These are phyloP conservation scores for Aspergillus taichungensis DNA, from an alignment of 495 filamentous ascomycete species.

Conservation along the genomic window DNA sequence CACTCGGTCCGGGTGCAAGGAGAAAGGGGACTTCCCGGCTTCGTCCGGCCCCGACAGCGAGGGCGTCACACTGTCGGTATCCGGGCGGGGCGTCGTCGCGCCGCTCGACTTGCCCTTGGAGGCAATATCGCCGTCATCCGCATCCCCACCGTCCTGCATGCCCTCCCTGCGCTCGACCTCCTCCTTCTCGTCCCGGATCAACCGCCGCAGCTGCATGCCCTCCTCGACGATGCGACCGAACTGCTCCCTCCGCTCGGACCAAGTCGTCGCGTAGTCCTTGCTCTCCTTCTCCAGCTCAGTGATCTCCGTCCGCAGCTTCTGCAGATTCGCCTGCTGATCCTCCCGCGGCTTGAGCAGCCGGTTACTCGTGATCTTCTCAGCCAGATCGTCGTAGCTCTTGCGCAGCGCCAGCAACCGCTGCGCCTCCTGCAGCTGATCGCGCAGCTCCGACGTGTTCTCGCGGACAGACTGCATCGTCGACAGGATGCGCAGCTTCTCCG, in stretches of 20 bases:
- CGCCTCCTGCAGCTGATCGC: conserved; percentile 63
- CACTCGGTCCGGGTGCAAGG: conserved; percentile 29
- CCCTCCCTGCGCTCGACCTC: conserved; percentile 69
- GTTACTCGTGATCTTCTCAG: conserved; percentile 79
- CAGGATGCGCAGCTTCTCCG: conserved; percentile 68
- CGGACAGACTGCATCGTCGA: conserved; percentile 66
- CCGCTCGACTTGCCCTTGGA: conserved; percentile 44
- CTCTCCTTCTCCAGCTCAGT: conserved; percentile 77
- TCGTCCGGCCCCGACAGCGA: conserved; percentile 40
- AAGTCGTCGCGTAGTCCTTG: conserved; percentile 70
- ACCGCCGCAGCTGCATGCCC: conserved; percentile 69
- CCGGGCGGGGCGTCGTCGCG: conserved; percentile 59
- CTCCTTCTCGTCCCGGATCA: conserved; percentile 95
- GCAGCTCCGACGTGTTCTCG: conserved; percentile 63
- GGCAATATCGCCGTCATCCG: conserved; percentile 55
- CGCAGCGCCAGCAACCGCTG: conserved; percentile 66
- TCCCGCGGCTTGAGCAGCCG: conserved; percentile 68
- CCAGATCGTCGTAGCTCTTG: conserved; percentile 77
- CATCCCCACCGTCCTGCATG: conserved; percentile 68
- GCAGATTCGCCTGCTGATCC: conserved; percentile 70
- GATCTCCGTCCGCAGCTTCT: conserved; percentile 80
- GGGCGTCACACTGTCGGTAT: conserved; percentile 41
- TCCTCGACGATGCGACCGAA: conserved; percentile 89
- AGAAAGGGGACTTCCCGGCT: conserved; percentile 23
- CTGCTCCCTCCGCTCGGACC: conserved; percentile 77